Base-by-base conservation (phyloP, 306 rosid species). In the Comarum palustre region DNA sequence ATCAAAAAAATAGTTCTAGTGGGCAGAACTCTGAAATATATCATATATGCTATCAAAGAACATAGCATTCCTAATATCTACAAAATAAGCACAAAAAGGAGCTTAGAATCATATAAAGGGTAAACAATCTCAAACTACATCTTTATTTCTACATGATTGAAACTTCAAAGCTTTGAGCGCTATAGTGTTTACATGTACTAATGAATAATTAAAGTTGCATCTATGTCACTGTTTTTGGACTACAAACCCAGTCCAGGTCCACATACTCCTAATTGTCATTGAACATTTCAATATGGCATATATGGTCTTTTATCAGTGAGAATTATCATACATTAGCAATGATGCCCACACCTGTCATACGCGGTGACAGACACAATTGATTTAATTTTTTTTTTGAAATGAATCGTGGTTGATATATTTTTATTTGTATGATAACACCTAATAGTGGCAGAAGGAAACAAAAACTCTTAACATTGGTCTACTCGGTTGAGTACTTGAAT, bases 141-240 rank as follows among this genome's bases (percentile, higher is more conserved):
- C 52, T 38, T 22, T 6, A 29, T 38, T 4, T 13, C 24, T 71
- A 8, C 67, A 62, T 61, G 15, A 14, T 70, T 52, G 63, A 51
- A 69, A 72, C 41, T 25, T 42, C 9, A 72, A 57, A 41, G 25
- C 50, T 17, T 55, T 0, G 51, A 24, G 6, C 0, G 24, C 7
- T 15, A 71, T 24, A 39, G 41, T 71, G 10, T 57, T 39, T 19
- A 71, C 75, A 25, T 57, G 68, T 13, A 39, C 63, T 58, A 71
- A 19, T 72, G 2, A 58, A 59, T 29, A 42, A 59, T 58, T 58
- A 27, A 72, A 58, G 75, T 59, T 24, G 2, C 2, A 66, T 42
- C 12, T 6, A 32, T 32, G 63, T 22, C 64, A 52, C 75, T 70
- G 9, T 27, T 17, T 39, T 39, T 39, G 42, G 42, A 39, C 42